Evolutionary conservation across 2,329 filamentous ascomycete species (phyloP), one percentile per base, ranked within the genome.

Genomic region (Exophiala mesophila): DNA sequence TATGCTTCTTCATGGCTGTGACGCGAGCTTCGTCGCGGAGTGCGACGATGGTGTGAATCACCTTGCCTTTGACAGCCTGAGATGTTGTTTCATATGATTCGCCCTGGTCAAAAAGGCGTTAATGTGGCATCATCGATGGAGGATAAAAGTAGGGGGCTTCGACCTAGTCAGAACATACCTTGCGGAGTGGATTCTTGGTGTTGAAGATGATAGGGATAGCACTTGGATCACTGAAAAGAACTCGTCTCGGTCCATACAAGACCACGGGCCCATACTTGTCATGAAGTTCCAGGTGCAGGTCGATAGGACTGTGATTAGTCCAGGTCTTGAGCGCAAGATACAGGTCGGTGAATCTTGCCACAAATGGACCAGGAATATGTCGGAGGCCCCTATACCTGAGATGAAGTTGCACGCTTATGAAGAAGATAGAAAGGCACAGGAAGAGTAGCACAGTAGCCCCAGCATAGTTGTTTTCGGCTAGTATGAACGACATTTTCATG

Each of bases 1-100:
- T 82, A 55, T 83, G 83, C 87, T 88, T 94, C 56, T 88, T 88
- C 54, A 95, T 88, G 41, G 41, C 41, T 5, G 41, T 37, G n/a
- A 49, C 34, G 10, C 33, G 37, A 9, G 30, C 35, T 17, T 49
- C 45, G 18, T 49, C 45, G 3, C 43, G 41, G 1, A 40, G 28
- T 6, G 37, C 39, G 6, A 26, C 34, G 10, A 41, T 38, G 6
- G 36, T 36, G 4, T 23, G 30, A 16, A 35, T 30, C 16, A 40
- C 26, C 13, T 44, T 44, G 7, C 45, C 41, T 15, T 45, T 38
- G 30, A 49, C 26, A 9, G 40, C 31, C 21, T 26, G 32, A 10
- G 26, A 8, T 8, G 33, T 23, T 3, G 38, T 21, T 15, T 45
- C 39, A 30, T 45, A 49, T 7, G 34, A 41, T 26, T 42, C 34